phyloP scores from a whole-genome alignment of 768 basidiomycete species.

The Xerocomellus intermedius region DNA sequence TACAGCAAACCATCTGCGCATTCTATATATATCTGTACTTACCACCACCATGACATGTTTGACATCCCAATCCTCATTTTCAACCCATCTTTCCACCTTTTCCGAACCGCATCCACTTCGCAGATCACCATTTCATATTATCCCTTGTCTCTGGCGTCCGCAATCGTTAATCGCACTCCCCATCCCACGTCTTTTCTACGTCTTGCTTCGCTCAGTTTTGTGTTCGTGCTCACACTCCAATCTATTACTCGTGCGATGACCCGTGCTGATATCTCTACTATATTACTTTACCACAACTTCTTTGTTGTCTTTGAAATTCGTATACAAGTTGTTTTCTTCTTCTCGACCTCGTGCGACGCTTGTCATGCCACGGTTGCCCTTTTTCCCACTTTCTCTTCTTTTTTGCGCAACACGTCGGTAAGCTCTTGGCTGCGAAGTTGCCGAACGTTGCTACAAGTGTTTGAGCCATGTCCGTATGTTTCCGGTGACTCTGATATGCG shows the following conservation, averaged over 20 bases:
- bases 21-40: conserved; percentile 42
- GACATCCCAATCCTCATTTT: conserved; percentile 33
- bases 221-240: conserved; percentile 23
- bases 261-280: conserved; percentile 34
- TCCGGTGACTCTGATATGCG: conserved; percentile 14
- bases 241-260: conserved; percentile 31
- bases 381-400: not conserved
- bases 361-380: conserved; percentile 12
- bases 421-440: not conserved
- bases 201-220: conserved; percentile 14
- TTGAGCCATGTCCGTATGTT: conserved; percentile 11
- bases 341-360: conserved; percentile 7
- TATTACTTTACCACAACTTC: conserved; percentile 30
- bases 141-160: conserved; percentile 17
- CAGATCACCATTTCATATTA: conserved; percentile 31
- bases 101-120: conserved; percentile 30
- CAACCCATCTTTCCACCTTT: conserved; percentile 15
- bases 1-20: conserved; percentile 40
- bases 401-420: not conserved
- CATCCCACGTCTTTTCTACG: conserved; percentile 16
- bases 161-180: conserved; percentile 32
- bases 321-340: conserved; percentile 12
- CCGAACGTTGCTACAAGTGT: not conserved
- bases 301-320: conserved; percentile 17
- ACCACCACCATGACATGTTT: conserved; percentile 35